Evolutionary conservation across 352 stramenopile genomes (phyloP).

Genomic region (Phytopythium litorale): DNA sequence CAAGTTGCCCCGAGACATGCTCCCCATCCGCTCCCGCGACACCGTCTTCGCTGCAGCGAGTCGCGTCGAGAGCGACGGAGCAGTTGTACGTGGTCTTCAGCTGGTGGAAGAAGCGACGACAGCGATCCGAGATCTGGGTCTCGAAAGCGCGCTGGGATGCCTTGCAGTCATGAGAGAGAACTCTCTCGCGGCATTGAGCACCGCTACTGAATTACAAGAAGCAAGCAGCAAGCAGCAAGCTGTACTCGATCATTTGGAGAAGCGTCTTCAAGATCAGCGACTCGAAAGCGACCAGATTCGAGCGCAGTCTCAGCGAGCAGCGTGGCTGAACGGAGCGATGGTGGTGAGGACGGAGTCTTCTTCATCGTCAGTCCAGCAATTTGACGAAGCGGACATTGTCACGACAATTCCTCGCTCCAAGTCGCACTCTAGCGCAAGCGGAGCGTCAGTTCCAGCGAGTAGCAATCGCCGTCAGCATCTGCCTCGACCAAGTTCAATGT

Average conservation of each 20-base stretch:
- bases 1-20: constrained; percentile 34
- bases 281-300: constrained; percentile 48
- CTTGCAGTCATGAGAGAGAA: constrained; percentile 61
- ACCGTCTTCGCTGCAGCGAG: not conserved
- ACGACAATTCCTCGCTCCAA: constrained; percentile 21
- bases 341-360: constrained; percentile 1
- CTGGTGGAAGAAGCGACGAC: constrained; percentile 30
- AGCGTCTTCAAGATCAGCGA: constrained; percentile 56
- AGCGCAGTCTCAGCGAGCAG: constrained; percentile 28
- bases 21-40: constrained; percentile 4
- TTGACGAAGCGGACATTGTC: not conserved
- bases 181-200: constrained; percentile 61
- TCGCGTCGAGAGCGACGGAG: constrained; percentile 22
- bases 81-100: constrained; percentile 10
- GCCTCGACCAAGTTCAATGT: not conserved
- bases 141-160: constrained; percentile 51
- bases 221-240: constrained; percentile 47
- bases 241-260: constrained; percentile 50
- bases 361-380: not conserved
- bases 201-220: constrained; percentile 56
- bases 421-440: constrained; percentile 18
- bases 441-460: not conserved
- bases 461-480: not conserved
- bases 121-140: constrained; percentile 38
- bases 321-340: constrained; percentile 8